Conservation (phyloP, 139 green algal species). For the Chlorella sp. region DNA sequence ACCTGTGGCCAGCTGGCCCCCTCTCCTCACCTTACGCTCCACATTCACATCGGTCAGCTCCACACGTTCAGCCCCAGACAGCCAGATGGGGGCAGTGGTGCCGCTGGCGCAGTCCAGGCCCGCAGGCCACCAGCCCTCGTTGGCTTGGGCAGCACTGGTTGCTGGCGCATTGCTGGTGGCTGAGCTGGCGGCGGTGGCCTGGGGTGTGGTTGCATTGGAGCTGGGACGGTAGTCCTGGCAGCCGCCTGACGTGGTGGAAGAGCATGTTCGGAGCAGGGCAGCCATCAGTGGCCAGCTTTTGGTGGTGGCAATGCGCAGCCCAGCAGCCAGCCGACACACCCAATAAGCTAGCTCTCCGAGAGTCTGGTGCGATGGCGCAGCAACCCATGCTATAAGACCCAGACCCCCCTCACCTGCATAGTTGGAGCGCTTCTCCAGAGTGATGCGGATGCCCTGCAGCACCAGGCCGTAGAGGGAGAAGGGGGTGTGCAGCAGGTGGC, state of each 20-base stretch:
- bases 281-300: too few species aligned
- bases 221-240: slow-evolving; percentile 23
- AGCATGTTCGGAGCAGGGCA: neutral
- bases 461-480: neutral
- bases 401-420: too few species aligned
- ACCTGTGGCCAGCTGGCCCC: too few species aligned
- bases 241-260: neutral
- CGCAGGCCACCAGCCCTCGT: neutral
- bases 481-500: too few species aligned
- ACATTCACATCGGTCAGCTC: neutral
- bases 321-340: too few species aligned
- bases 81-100: neutral
- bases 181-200: neutral
- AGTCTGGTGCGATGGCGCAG: too few species aligned
- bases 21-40: too few species aligned
- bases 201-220: neutral
- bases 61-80: neutral
- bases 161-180: neutral
- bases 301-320: too few species aligned
- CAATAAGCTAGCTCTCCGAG: too few species aligned
- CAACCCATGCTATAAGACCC: too few species aligned
- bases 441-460: neutral
- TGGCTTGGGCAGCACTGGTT: too few species aligned
- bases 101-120: slow-evolving; percentile 10
- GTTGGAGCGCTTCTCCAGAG: too few species aligned